Evolutionary conservation across 2,329 filamentous ascomycete species (phyloP), one percentile per base, ranked within the genome.

Genomic region (Monosporascus cannonballus): DNA sequence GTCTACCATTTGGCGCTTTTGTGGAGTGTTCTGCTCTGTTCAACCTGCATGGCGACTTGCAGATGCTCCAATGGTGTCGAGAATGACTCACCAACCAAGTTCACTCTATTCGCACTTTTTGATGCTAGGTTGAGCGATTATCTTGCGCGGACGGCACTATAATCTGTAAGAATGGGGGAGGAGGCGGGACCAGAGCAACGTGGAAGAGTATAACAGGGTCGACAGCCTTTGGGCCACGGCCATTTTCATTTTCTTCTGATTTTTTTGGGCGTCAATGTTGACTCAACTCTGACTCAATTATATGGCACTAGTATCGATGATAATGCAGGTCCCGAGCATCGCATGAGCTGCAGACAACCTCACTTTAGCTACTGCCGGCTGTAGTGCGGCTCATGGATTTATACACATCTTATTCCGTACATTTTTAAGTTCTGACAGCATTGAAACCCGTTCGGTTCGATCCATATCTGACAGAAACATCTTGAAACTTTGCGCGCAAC

Each of bases 341-440:
- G 63, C 64, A 64, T 65, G 61, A 66, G 59, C 59, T 66, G 61
- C 64, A 63, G 64, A 67, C 67, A 67, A 49, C 60, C 54, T 67
- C 64, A 64, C 55, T 54, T 56, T 59, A 65, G 59, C 59, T 54
- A 57, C 62, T 54, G 52, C 51, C 51, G 24, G 47, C 56, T 56
- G 56, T 56, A 58, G 53, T 38, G 54, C 51, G 52, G 56, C 53
- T 60, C 59, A 57, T 46, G 53, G 37, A 55, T 53, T 36, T 39
- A 36, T 51, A 48, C 53, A 47, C 48, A 34, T 54, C 47, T 47
- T 55, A 53, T 56, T 53, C 53, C 54, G 52, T 51, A 51, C 55
- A 52, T 51, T 42, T 42, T 20, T 46, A 25, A 27, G 25, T n/a
- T 27, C 24, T n/a, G n/a, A 15, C 22, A 27, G 8, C n/a, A 25